Percentiles rank a stretch among this genome's conserved stretches.
Evolutionary conservation across 129 eudicot species (phyloP).

Genomic region (Erigeron canadensis): DNA sequence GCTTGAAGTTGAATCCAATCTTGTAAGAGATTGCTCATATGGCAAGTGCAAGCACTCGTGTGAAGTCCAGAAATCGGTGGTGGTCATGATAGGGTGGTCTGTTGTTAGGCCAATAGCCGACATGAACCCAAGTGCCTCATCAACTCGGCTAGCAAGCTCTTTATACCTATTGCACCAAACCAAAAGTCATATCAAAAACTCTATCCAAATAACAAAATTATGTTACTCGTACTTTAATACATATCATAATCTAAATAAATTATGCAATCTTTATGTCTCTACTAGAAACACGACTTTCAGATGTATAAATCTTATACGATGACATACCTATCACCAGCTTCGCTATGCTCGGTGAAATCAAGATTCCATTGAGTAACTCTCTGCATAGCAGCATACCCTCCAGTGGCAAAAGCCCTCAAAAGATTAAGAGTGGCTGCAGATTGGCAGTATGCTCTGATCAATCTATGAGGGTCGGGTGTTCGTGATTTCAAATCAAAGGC

Average conservation of each 20-base stretch:
- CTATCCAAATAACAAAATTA: slow-evolving; percentile 1
- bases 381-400: slow-evolving; percentile 98
- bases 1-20: slow-evolving; percentile 88
- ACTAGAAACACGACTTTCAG: not conserved
- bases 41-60: slow-evolving; percentile 92
- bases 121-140: slow-evolving; percentile 97
- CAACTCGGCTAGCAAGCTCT: slow-evolving; percentile 88
- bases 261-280: not conserved
- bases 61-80: slow-evolving; percentile 95
- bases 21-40: slow-evolving; percentile 84
- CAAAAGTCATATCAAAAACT: slow-evolving; percentile 8
- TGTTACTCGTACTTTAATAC: no score
- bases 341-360: slow-evolving; percentile 82
- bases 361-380: slow-evolving; percentile 92
- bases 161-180: slow-evolving; percentile 54
- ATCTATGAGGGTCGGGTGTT: slow-evolving; percentile 86
- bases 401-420: slow-evolving; percentile 95
- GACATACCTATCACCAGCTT: slow-evolving; percentile 83
- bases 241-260: no score
- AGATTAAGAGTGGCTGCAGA: slow-evolving; percentile 90
- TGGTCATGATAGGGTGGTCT: slow-evolving; percentile 84
- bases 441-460: slow-evolving; percentile 93
- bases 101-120: slow-evolving; percentile 86
- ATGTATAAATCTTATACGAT: not conserved
- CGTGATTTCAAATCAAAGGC: slow-evolving; percentile 75